Base-by-base conservation (phyloP, 768 basidiomycete genomes). In the Trametes sanguinea region DNA sequence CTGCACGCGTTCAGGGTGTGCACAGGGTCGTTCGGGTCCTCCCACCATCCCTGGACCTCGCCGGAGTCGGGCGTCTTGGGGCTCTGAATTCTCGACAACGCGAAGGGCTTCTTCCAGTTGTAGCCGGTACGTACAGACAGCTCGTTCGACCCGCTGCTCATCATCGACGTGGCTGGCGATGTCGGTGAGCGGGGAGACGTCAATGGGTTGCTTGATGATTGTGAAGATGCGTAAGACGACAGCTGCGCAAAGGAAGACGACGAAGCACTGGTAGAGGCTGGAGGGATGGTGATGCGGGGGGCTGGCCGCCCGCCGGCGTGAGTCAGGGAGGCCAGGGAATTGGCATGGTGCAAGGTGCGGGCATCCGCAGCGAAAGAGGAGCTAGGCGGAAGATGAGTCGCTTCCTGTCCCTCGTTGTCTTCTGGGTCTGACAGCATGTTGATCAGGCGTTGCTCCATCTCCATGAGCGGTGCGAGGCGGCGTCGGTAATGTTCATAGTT, bases 41-140 rank as follows among this genome's bases (percentile, higher is more conserved):
- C 89, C 89, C 89, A 90, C 90, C 90, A 92, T 35, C 88, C 88
- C 68, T 83, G 83, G 53, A 90, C 83, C 75, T 89, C 87, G 55
- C 86, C 85, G 32, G 88, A 83, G 72, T 87, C 83, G 30, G 83
- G 81, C 64, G 82, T 85, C 77, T 88, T 89, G 6, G 87, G 87
- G 68, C 85, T 86, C 75, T 84, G 87, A 44, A 84, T 82, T 68
- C 57, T 65, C 13, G 84, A 82, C 27, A 89, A 78, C 45, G 82
- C 76, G 67, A 89, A 86, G 51, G 45, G 76, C 71, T 85, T 85
- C 75, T 88, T 89, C 89, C 71, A 72, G 50, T 65, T 67, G 47
- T 65, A 67, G 50, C 59, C 57, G 39, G 65, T 61, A 6, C 55
- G 69, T 32, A 67, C 63, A 37, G 62, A 39, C 33, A 60, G 61